phyloP scores from a whole-genome alignment of 2,329 filamentous ascomycete genomes.

The Elsinoe arachidis region DNA sequence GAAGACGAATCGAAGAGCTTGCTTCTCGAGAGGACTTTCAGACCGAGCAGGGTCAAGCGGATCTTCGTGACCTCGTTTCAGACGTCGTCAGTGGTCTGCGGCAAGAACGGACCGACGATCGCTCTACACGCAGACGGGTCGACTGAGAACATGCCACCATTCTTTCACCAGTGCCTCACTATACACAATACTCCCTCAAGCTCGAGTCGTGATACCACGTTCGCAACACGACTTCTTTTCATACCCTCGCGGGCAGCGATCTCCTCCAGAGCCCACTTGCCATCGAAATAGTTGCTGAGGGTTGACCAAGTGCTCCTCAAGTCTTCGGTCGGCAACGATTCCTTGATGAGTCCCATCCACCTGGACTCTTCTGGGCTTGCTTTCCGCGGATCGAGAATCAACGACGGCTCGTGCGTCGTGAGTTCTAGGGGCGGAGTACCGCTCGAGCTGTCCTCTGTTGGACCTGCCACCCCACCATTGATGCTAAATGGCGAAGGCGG shows the following conservation, averaged over 20 bases:
- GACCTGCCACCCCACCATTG: background rate
- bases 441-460: constrained; percentile 1
- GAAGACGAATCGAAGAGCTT: constrained; percentile 78
- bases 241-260: constrained; percentile 77
- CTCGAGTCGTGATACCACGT: constrained; percentile 15
- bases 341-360: constrained; percentile 15
- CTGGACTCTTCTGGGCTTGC: constrained; percentile 15
- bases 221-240: constrained; percentile 59
- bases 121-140: constrained; percentile 5
- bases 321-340: constrained; percentile 53
- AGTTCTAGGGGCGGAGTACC: constrained; percentile 11
- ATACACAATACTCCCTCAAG: constrained; percentile 15
- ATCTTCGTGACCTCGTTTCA: constrained; percentile 68
- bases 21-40: constrained; percentile 77
- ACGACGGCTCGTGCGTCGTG: constrained; percentile 7
- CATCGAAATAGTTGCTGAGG: constrained; percentile 82
- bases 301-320: constrained; percentile 60
- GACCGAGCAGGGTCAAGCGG: constrained; percentile 67
- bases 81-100: constrained; percentile 66
- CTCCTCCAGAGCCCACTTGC: constrained; percentile 73
- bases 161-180: constrained; percentile 16
- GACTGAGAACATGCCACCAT: background rate
- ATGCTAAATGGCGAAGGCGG: constrained; percentile 12
- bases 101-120: constrained; percentile 32
- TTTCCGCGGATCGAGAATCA: constrained; percentile 15